These are phyloP conservation scores for Chaetomiaceae sp. DNA, from an alignment of 2,329 filamentous ascomycete species.

Conservation along the genomic window DNA sequence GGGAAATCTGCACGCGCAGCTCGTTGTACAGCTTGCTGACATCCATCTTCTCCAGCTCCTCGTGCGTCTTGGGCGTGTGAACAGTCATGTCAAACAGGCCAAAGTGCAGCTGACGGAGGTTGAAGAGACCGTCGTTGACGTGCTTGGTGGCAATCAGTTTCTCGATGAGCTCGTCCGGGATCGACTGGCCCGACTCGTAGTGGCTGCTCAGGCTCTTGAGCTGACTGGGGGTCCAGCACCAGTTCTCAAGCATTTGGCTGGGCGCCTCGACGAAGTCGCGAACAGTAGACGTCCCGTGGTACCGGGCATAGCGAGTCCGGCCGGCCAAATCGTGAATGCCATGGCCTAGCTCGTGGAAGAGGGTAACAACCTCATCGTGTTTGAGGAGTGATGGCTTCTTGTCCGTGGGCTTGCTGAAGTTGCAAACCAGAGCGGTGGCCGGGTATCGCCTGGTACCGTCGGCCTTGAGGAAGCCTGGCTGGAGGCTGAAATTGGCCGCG, in stretches of 20 bases:
- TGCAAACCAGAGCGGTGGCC: constrained; percentile 76
- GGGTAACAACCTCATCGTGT: constrained; percentile 76
- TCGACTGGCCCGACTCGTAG: constrained; percentile 64
- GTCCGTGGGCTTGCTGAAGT: constrained; percentile 75
- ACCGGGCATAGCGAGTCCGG: constrained; percentile 58
- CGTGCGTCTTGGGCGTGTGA: constrained; percentile 66
- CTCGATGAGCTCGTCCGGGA: constrained; percentile 69
- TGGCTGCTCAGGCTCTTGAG: constrained; percentile 66
- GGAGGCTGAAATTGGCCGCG: constrained; percentile 78
- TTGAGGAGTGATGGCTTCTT: constrained; percentile 76
- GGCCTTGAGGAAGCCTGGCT: constrained; percentile 63
- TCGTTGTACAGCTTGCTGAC: constrained; percentile 66
- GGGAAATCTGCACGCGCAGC: constrained; percentile 65
- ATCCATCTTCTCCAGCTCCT: constrained; percentile 62
- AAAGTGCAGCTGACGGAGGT: constrained; percentile 73
- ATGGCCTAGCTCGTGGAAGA: constrained; percentile 74
- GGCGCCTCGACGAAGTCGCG: constrained; percentile 69
- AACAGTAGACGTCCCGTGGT: constrained; percentile 64
- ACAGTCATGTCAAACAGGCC: constrained; percentile 82
- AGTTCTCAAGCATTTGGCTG: constrained; percentile 71
- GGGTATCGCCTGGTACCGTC: constrained; percentile 71
- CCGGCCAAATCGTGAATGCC: constrained; percentile 67
- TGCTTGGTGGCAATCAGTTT: constrained; percentile 74
- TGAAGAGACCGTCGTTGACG: constrained; percentile 75
- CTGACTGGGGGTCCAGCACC: constrained; percentile 66